Evolutionary conservation across 345 rosid genomes (phyloP), one percentile per base, ranked within the genome.

Genomic region (Aquilaria sinensis): DNA sequence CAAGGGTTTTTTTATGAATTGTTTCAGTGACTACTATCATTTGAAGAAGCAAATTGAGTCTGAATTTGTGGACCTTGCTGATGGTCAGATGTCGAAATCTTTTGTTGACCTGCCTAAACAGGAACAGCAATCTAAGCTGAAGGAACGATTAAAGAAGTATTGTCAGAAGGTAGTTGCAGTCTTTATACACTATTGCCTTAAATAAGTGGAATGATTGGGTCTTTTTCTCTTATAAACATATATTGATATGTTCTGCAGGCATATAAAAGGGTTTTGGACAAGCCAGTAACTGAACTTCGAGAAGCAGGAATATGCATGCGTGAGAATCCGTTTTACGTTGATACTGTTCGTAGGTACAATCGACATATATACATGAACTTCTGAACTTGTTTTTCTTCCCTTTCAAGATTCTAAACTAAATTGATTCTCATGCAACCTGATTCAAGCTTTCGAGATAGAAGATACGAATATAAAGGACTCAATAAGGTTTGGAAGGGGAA

Each of bases 221-320:
- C 4, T 37, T 37, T 37, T 37, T 37, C 43, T 37, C 7, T 3
- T 37, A 37, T 37, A 37, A 3, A 37, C 7, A 37, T 37, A 37
- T 29, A 53, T 53, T 75, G 67, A 45, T 68, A 51, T 64, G 31
- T 59, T 67, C 53, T 58, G 30, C 49, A 92, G 98, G 97, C 95
- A 75, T 86, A 90, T 78, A 83, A 76, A 78, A 73, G 94, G 55
- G 97, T 80, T 13, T 77, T 89, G 47, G 92, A 90, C 78, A 93
- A 88, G 71, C 97, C 98, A 48, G 85, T 82, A 57, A 83, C 90
- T 74, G 98, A 90, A 83, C 72, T 93, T 77, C 88, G 92, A 72
- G 98, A 93, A 72, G 98, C 98, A 67, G 98, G 96, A 70, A 87
- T 93, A 63, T 93, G 98, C 85, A 93, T 93, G 98, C 84, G 97